Evolutionary conservation across 257 asterid species (phyloP).

Genomic region (Lavandula angustifolia): DNA sequence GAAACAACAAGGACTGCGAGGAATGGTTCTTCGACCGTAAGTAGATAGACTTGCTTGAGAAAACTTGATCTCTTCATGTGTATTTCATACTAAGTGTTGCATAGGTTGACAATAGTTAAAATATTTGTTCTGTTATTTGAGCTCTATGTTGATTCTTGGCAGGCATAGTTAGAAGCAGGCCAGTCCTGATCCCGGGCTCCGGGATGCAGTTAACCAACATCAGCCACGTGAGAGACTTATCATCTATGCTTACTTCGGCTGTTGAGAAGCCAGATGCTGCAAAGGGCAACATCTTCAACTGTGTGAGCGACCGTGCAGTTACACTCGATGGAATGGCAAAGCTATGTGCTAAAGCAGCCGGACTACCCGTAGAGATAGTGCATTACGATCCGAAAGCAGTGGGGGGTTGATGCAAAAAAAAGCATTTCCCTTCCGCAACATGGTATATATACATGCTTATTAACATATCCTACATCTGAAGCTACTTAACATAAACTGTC

Average conservation of each 20-base stretch:
- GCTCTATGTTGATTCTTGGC: constrained; percentile 24
- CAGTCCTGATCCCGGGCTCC: constrained; percentile 83
- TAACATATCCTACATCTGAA: not conserved
- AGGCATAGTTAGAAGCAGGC: constrained; percentile 89
- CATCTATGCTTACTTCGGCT: constrained; percentile 79
- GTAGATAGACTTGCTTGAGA: too few species aligned
- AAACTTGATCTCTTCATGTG: not conserved
- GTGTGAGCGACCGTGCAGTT: constrained; percentile 91
- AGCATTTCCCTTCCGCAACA: constrained; percentile 95
- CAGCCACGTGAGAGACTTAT: constrained; percentile 81
- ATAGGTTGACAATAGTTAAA: not conserved
- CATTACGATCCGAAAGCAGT: constrained; percentile 86
- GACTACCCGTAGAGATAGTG: constrained; percentile 72
- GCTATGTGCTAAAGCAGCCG: constrained; percentile 82
- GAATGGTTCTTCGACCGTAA: constrained; percentile 98
- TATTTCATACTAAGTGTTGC: not conserved
- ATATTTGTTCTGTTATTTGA: constrained; percentile 11
- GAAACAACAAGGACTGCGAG: constrained; percentile 96
- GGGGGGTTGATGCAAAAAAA: constrained; percentile 89
- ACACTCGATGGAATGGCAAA: constrained; percentile 93
- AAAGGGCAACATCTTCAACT: constrained; percentile 71
- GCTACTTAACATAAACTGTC: not conserved
- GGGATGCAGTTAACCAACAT: constrained; percentile 93
- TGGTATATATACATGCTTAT: constrained; percentile 55
- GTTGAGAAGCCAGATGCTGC: constrained; percentile 77